These are phyloP conservation scores for Lactarius sanguifluus DNA, from an alignment of 768 basidiomycete genomes.

Conservation along the genomic window DNA sequence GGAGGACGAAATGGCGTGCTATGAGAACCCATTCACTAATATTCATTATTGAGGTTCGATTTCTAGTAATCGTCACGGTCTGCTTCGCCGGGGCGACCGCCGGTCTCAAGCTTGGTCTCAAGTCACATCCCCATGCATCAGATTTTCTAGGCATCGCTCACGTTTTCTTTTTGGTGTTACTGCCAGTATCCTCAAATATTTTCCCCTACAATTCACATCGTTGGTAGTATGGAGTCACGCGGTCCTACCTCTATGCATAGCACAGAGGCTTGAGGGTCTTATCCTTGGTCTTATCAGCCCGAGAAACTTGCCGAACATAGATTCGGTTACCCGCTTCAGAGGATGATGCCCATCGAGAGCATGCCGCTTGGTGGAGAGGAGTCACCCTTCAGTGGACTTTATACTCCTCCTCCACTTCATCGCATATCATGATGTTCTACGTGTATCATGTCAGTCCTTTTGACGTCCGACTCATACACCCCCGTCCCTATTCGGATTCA, in stretches of 20 bases:
- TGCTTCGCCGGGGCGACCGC: background rate
- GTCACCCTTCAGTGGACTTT: slow-evolving; percentile 3
- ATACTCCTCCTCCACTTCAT: slow-evolving; percentile 26
- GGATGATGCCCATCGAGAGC: slow-evolving; percentile 25
- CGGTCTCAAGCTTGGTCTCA: background rate
- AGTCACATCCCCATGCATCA: background rate
- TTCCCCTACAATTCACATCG: background rate
- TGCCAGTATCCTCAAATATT: no score
- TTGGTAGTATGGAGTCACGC: background rate
- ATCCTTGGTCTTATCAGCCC: background rate
- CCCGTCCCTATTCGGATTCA: background rate
- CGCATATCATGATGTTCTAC: slow-evolving; percentile 21
- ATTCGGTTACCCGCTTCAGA: slow-evolving; percentile 27
- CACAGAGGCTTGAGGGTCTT: background rate
- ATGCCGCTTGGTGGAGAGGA: slow-evolving; percentile 6
- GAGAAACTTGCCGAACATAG: background rate
- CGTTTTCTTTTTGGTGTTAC: background rate
- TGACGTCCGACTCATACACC: background rate
- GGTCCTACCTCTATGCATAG: background rate
- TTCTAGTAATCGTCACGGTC: background rate
- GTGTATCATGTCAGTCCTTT: slow-evolving; percentile 14
- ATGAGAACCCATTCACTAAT: slow-evolving; percentile 2
- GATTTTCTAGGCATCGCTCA: background rate
- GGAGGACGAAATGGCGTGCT: background rate
- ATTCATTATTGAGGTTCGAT: background rate